These are phyloP conservation scores for Paramyrothecium sp. DNA, from an alignment of 2,329 filamentous ascomycete species.

Conservation along the genomic window DNA sequence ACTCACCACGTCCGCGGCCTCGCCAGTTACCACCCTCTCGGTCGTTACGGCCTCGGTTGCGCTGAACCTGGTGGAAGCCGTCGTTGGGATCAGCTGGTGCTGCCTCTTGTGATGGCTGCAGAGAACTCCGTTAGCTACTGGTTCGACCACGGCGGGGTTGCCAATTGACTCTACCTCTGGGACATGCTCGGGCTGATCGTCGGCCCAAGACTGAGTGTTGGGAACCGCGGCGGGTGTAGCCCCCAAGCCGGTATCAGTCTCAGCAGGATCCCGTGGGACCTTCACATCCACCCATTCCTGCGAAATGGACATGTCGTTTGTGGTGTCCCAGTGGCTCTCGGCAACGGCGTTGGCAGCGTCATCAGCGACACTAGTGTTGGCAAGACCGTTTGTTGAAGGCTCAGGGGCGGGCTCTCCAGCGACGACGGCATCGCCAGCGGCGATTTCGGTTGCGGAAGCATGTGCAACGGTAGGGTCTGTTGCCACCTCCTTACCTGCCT, in stretches of 20 bases:
- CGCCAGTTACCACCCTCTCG: constrained; percentile 46
- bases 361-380: constrained; percentile 51
- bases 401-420: constrained; percentile 41
- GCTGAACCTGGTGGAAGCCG: constrained; percentile 72
- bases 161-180: constrained; percentile 35
- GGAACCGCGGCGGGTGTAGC: constrained; percentile 57
- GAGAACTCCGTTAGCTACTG: constrained; percentile 9
- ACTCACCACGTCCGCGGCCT: constrained; percentile 45
- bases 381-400: constrained; percentile 34
- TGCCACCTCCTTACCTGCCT: constrained; percentile 28
- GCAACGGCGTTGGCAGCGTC: constrained; percentile 59
- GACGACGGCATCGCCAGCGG: constrained; percentile 40
- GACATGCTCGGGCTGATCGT: constrained; percentile 65
- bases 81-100: constrained; percentile 48
- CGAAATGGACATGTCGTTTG: constrained; percentile 43
- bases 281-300: constrained; percentile 72
- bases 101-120: constrained; percentile 28
- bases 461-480: constrained; percentile 68
- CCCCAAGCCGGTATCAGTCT: constrained; percentile 67
- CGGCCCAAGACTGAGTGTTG: constrained; percentile 73
- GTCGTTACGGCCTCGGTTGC: constrained; percentile 55
- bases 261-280: constrained; percentile 68
- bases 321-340: constrained; percentile 64
- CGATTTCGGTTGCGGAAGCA: constrained; percentile 67
- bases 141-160: neutral